Conservation (phyloP, 495 filamentous ascomycete species). For the Sabuloglossum arenarium region DNA sequence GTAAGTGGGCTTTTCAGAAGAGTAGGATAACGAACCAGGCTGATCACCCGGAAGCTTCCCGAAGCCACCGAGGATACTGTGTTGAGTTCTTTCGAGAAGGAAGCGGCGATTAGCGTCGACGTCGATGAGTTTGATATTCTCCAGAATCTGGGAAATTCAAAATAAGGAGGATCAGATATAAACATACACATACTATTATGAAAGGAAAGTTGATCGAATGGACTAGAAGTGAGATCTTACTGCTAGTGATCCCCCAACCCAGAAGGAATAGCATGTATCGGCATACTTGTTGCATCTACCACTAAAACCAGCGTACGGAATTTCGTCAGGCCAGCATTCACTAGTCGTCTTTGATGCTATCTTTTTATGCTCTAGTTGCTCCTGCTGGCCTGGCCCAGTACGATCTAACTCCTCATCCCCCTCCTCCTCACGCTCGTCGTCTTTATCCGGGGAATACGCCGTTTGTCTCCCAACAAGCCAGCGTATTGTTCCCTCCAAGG, state of each 20-base stretch:
- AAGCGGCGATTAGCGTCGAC: conserved; percentile 43
- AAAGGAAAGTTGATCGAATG: not conserved
- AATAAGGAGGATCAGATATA: not conserved
- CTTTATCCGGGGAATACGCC: conserved; percentile 21
- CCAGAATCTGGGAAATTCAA: conserved; percentile 33
- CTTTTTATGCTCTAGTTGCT: conserved; percentile 9
- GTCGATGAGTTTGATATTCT: conserved; percentile 37
- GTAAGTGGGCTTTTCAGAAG: too few relatives aligned
- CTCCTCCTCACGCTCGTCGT: conserved; percentile 27
- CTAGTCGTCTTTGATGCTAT: conserved; percentile 17
- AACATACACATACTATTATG: not conserved
- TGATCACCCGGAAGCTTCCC: conserved; percentile 59
- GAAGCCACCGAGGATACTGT: conserved; percentile 65
- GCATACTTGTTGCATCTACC: conserved; percentile 72
- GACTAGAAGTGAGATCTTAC: conserved; percentile 18
- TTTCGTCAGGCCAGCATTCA: conserved; percentile 16
- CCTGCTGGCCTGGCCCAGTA: conserved; percentile 10
- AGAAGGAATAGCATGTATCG: conserved; percentile 92
- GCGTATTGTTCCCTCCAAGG: conserved; percentile 26
- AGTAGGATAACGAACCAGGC: conserved; percentile 30
- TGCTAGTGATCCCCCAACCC: conserved; percentile 52
- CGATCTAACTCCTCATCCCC: conserved; percentile 12
- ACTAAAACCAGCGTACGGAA: conserved; percentile 51
- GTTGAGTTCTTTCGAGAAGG: conserved; percentile 74
- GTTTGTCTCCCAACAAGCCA: conserved; percentile 59